These are phyloP conservation scores for Plasmodium gonderi DNA, from an alignment of 169 alveolate genomes.

Conservation along the genomic window DNA sequence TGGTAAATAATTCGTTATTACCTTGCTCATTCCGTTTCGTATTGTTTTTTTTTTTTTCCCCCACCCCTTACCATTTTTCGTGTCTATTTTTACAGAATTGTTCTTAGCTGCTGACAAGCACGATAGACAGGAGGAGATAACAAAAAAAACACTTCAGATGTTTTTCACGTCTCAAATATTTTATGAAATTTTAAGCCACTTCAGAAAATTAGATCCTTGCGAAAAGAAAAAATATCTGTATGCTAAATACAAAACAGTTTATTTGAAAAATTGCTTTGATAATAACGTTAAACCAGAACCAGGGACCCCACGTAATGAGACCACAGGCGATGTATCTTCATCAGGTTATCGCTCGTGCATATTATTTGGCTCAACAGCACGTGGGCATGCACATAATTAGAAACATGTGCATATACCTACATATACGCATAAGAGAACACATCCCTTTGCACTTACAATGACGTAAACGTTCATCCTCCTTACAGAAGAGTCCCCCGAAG, in stretches of 20 bases:
- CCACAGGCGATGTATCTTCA: neutral
- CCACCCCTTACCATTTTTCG: too few species aligned
- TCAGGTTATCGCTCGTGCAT: slow-evolving; percentile 9
- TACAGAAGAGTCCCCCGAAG: neutral
- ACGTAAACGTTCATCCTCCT: neutral
- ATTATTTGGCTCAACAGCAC: neutral
- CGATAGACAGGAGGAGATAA: slow-evolving; percentile 40
- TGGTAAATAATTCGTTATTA: neutral
- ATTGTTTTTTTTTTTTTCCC: neutral
- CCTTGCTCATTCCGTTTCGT: neutral
- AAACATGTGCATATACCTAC: neutral
- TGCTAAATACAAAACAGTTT: slow-evolving; percentile 74
- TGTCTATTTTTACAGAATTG: slow-evolving; percentile 12
- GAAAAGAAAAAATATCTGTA: slow-evolving; percentile 68
- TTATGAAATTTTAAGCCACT: slow-evolving; percentile 73
- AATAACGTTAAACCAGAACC: slow-evolving; percentile 59
- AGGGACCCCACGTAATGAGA: slow-evolving; percentile 33
- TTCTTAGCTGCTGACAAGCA: slow-evolving; percentile 64
- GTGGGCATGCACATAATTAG: neutral
- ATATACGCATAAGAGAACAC: neutral
- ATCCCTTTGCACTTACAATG: neutral
- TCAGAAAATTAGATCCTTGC: slow-evolving; percentile 27
- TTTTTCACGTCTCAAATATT: slow-evolving; percentile 72
- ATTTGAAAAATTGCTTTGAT: slow-evolving; percentile 69
- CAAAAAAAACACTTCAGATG: slow-evolving; percentile 67